Percentiles rank a stretch among this genome's conserved stretches.
These are phyloP conservation scores for Cyclocybe cylindracea DNA, from an alignment of 768 basidiomycete species.

Conservation along the genomic window DNA sequence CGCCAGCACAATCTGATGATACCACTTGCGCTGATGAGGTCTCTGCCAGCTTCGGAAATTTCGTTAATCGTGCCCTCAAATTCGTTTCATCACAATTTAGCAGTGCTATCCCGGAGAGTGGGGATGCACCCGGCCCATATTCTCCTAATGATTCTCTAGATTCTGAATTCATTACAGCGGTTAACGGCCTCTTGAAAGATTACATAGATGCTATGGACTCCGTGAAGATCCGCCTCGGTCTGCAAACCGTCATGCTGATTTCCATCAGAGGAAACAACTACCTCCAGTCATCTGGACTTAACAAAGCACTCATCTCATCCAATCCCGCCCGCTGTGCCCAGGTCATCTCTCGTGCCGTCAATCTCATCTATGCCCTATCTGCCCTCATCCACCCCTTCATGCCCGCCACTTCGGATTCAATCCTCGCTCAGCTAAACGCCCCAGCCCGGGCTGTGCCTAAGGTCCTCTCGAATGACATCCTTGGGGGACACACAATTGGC, in stretches of 20 bases:
- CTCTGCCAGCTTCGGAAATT: conserved; percentile 83
- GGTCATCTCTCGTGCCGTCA: conserved; percentile 87
- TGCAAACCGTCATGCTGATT: conserved; percentile 87
- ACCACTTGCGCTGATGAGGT: background rate
- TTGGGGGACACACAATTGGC: conserved; percentile 84
- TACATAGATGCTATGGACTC: conserved; percentile 89
- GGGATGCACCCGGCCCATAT: conserved; percentile 67
- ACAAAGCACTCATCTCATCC: conserved; percentile 83
- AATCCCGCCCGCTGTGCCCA: conserved; percentile 86
- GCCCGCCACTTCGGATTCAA: conserved; percentile 83
- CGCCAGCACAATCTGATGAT: conserved; percentile 15
- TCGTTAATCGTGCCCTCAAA: conserved; percentile 92
- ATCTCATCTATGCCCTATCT: conserved; percentile 90
- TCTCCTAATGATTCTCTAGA: conserved; percentile 68
- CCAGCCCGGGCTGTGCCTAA: conserved; percentile 80
- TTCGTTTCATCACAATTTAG: conserved; percentile 88
- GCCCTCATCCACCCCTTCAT: conserved; percentile 93
- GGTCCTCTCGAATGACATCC: conserved; percentile 75
- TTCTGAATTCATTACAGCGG: conserved; percentile 73
- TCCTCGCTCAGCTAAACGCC: conserved; percentile 87
- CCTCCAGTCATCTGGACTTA: conserved; percentile 89
- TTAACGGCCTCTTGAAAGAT: conserved; percentile 77
- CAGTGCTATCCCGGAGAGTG: conserved; percentile 77
- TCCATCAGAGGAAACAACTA: conserved; percentile 91
- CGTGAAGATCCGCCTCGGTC: conserved; percentile 85